Conservation (phyloP, 306 rosid species). For the Begonia fuchsioides region DNA sequence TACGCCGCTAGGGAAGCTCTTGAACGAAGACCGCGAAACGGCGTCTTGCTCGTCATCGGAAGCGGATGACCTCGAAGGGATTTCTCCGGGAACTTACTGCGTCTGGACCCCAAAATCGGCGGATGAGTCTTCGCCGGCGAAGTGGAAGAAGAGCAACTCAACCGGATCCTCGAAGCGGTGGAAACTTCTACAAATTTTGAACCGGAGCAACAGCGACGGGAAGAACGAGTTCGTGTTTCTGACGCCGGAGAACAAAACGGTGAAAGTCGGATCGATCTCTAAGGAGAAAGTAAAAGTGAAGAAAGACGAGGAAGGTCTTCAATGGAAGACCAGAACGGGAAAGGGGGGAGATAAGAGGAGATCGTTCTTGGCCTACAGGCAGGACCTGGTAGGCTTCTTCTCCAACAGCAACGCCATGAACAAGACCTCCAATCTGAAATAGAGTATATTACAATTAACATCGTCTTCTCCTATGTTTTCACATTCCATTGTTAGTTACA, state of each 20-base stretch:
- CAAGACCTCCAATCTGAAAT: constrained; percentile 14
- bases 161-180: constrained; percentile 48
- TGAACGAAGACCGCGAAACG: constrained; percentile 52
- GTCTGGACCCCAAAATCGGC: constrained; percentile 42
- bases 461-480: too few species aligned
- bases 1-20: constrained; percentile 43
- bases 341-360: constrained; percentile 22
- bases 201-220: constrained; percentile 40
- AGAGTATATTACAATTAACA: too few species aligned
- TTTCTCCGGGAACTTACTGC: constrained; percentile 36
- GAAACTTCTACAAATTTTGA: constrained; percentile 43
- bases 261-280: not conserved
- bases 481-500: too few species aligned
- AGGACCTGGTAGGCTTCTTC: constrained; percentile 40
- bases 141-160: constrained; percentile 39
- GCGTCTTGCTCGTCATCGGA: constrained; percentile 55
- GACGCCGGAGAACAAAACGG: constrained; percentile 12
- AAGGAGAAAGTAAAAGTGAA: constrained; percentile 2
- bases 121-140: not conserved
- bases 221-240: constrained; percentile 22
- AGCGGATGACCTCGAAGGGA: constrained; percentile 37
- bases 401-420: constrained; percentile 30
- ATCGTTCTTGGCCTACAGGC: constrained; percentile 28
- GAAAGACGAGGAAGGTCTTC: not conserved
- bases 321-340: constrained; percentile 1